Base-by-base conservation (phyloP, 2,329 filamentous ascomycete species). In the Macrophomina phaseolina region DNA sequence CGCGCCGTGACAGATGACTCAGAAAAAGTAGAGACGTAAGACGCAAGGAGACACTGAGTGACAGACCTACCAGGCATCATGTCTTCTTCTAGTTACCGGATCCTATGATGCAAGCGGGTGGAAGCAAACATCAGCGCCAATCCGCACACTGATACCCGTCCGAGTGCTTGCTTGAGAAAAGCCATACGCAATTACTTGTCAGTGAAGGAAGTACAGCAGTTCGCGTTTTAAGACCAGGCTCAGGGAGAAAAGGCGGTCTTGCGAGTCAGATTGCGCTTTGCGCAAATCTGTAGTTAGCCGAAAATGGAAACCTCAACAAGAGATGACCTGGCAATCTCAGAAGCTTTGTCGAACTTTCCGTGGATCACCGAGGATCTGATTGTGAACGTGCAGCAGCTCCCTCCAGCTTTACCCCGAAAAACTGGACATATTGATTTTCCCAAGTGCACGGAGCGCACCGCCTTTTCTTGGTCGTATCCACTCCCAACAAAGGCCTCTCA, bases 401-500 rank as follows among this genome's bases (percentile, higher is more conserved):
- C 34, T 61, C 40, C 28, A 34, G 30, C 7, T 9, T 8, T 5
- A 61, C 16, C 40, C 40, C 23, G 7, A 34, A 11, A 4, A 34
- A 14, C 30, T 34, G 28, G 23, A 52, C 12, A 34, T 61, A 38
- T 61, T 32, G 56, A 61, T 48, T 9, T 42, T 61, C 38, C 40
- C 16, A 48, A 18, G 56, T 36, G 56, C 56, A 61, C 56, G 56
- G 49, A 61, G 56, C 56, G 28, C 8, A n/a, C 55, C 55, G 55
- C 38, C 40, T 32, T 45, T 61, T 61, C 28, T 48, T 61, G 55
- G 56, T 61, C 8, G 56, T 61, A 61, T 40, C 56, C 56, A 61
- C 56, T 61, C 56, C 11, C 40, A 46, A 61, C 56, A 61, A 46
- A 40, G 40, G 40, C 48, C 42, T 36, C 56, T 61, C 56, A 61